Evolutionary conservation across 352 stramenopile genomes (phyloP), one percentile per base, ranked within the genome.

Genomic region (Phytopythium aichiense): DNA sequence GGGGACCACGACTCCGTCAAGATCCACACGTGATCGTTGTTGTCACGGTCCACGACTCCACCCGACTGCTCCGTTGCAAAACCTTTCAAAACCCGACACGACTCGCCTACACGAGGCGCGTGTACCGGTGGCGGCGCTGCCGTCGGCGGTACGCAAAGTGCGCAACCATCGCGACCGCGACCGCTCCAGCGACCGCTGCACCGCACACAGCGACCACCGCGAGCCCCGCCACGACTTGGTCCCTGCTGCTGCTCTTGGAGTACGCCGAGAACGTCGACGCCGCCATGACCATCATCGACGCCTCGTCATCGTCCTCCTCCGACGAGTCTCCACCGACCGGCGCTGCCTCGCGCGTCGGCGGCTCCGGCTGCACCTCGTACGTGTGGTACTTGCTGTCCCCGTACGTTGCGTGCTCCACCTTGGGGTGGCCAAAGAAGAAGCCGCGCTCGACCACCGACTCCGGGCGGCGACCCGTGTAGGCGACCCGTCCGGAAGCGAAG

Each of bases 391-490:
- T 48, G 43, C 60, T 72, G 40, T 50, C 65, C 25, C 60, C 53
- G 15, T 66, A 30, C 11, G 51, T 18, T 4, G 31, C 31, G 51
- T 37, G 48, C 48, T 54, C 48, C 23, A 56, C 51, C 31, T 56
- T 56, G 51, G 51, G 51, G 28, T 42, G 28, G 20, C 51, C 51
- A 43, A 28, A 74, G 60, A 31, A 74, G 23, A 43, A 62, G 56
- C n/a, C 65, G 65, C 8, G 61, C 60, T 42, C 69, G 52, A 58
- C 55, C 33, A 84, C 75, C n/a, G 57, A 64, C 54, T 66, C 68
- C 0, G 77, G 77, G n/a, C 53, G 64, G 7, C 40, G 51, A 28
- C 67, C 67, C 30, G 74, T 72, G 54, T 84, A 86, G 23, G 58
- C 65, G 35, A 84, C 52, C 2, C 67, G 71, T 0, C 69, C 73